Base-by-base conservation (phyloP, 164 flowering plant genomes). In the Sedum album region DNA sequence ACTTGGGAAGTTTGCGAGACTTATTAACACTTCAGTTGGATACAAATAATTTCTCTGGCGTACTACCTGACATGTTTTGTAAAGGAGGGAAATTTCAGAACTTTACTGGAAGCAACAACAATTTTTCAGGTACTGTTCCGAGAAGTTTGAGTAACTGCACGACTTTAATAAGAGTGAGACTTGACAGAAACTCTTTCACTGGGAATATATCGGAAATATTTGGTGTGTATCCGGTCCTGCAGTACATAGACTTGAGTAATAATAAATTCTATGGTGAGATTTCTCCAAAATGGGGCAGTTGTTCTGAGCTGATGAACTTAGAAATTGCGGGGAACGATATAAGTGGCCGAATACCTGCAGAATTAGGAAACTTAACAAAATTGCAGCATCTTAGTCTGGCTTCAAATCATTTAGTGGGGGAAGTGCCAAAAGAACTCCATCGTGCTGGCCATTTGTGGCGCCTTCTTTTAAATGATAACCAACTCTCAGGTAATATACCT, bases 201-300 rank as follows among this genome's bases (percentile, higher is more conserved):
- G 73, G 75, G 31, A 65, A 71, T 44, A 30, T 77, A 48, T 51
- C 74, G 7, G 69, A 73, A 36, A 66, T 26, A 6, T 69, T 74
- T 55, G 74, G 74, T 1, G 57, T 61, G 2, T 74, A 74, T 13
- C 76, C 74, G 7, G 23, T 53, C 18, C 65, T 77, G 31, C 4
- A 49, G 1, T 71, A 35, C 44, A 41, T 77, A 7, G 71, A 62
- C 6, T 20, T 77, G 8, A 71, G 79, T 7, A 2, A 49, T 39
- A 74, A 77, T 26, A 35, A 68, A 3, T 69, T 77, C 7, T 18
- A 62, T 11, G 77, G 79, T 2, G 75, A 74, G 31, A 14, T 77
- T 2, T 69, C 77, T 6, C 20, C 35, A 0, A 69, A 67, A 0
- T 72, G 68, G 71, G 70, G 55, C 4, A 18, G 42, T 5, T 71